Evolutionary conservation across 2,329 filamentous ascomycete species (phyloP).

Genomic region (Colletotrichum sp.): DNA sequence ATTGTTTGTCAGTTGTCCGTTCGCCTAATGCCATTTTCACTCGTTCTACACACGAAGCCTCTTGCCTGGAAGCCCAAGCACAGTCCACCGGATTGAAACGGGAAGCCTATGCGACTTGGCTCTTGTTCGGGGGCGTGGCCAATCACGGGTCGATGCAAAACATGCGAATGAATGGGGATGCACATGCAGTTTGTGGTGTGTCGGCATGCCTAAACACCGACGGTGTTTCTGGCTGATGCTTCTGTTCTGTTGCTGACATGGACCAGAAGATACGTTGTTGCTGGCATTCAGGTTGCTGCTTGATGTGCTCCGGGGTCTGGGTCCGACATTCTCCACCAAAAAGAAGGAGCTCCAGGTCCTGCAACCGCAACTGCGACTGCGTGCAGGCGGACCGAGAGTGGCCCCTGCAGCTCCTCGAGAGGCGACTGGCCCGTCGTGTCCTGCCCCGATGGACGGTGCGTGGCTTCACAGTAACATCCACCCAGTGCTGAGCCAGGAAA

Average conservation of each 20-base stretch:
- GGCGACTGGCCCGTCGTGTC: not conserved
- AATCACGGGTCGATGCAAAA: not conserved
- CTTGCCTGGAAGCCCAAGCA: not conserved
- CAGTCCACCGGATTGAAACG: slow-evolving; percentile 16
- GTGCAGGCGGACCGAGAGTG: not conserved
- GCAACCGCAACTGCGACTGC: not conserved
- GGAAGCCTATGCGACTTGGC: slow-evolving; percentile 7
- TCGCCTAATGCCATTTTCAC: not conserved
- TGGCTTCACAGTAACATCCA: not conserved
- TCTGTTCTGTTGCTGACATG: not conserved
- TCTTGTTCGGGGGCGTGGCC: not conserved
- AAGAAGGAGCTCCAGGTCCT: not conserved
- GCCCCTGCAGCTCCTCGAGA: not conserved
- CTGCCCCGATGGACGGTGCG: not conserved
- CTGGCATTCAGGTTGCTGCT: not conserved
- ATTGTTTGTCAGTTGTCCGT: not conserved
- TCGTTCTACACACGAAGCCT: not conserved
- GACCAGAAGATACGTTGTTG: not conserved
- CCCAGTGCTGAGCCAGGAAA: not conserved
- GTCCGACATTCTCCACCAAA: not conserved
- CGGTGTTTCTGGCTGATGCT: not conserved
- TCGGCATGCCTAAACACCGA: not conserved
- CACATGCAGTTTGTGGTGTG: not conserved
- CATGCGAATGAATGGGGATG: not conserved
- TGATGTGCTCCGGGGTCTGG: not conserved